These are phyloP conservation scores for Cenococcum geophilum DNA, from an alignment of 495 filamentous ascomycete species.

Conservation along the genomic window DNA sequence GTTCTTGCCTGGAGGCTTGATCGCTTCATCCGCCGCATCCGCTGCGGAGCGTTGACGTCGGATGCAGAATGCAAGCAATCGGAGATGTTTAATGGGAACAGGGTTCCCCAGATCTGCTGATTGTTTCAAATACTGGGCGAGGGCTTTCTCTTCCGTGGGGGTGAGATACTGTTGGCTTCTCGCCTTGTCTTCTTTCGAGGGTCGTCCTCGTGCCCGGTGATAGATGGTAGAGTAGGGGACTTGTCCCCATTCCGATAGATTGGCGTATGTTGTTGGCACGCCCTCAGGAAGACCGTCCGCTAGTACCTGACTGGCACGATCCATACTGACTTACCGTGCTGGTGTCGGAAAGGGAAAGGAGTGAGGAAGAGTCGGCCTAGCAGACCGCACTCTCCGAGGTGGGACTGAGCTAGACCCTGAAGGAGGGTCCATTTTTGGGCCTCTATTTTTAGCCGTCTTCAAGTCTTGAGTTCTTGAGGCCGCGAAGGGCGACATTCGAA, in stretches of 20 bases:
- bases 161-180: slow-evolving; percentile 23
- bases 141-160: slow-evolving; percentile 23
- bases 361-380: too few species aligned
- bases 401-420: too few species aligned
- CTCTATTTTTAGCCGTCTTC: too few species aligned
- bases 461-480: too few species aligned
- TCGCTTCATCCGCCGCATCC: not conserved
- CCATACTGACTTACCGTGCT: too few species aligned
- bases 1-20: slow-evolving; percentile 8
- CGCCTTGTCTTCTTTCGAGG: slow-evolving; percentile 19
- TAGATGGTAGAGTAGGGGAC: slow-evolving; percentile 22
- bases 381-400: too few species aligned
- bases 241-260: slow-evolving; percentile 12
- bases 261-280: slow-evolving; percentile 14
- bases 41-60: slow-evolving; percentile 9
- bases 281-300: slow-evolving; percentile 14
- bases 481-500: too few species aligned
- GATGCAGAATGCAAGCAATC: slow-evolving; percentile 18
- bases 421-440: too few species aligned
- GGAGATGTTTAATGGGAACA: slow-evolving; percentile 23
- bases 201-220: slow-evolving; percentile 19
- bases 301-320: slow-evolving; percentile 25
- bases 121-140: slow-evolving; percentile 22
- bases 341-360: too few species aligned
- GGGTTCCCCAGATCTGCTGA: slow-evolving; percentile 18